phyloP scores from a whole-genome alignment of 2,329 filamentous ascomycete genomes.

The Chrysoporthe cubensis region DNA sequence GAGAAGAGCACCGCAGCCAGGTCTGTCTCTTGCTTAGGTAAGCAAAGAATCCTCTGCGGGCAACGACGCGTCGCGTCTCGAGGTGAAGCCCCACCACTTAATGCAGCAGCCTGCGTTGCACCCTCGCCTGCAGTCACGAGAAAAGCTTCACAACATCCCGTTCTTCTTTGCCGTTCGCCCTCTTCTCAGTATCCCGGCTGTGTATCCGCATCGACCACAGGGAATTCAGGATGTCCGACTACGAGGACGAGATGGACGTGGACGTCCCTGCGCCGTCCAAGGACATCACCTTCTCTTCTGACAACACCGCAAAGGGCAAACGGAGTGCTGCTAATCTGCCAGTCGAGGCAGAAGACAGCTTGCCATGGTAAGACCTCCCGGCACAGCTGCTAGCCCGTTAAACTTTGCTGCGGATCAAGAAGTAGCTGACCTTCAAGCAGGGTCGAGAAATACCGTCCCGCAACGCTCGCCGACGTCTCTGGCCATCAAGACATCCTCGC shows the following conservation, averaged over 20 bases:
- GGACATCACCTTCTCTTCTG: slow-evolving; percentile 71
- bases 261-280: slow-evolving; percentile 53
- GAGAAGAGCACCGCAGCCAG: not conserved
- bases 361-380: slow-evolving; percentile 74
- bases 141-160: not conserved
- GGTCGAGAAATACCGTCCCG: slow-evolving; percentile 97
- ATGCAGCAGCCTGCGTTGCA: slow-evolving; percentile 3
- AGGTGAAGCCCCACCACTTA: slow-evolving; percentile 15
- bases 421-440: slow-evolving; percentile 46
- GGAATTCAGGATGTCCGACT: slow-evolving; percentile 57
- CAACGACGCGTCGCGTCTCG: slow-evolving; percentile 18
- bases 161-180: not conserved
- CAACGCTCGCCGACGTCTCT: slow-evolving; percentile 87
- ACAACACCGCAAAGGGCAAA: slow-evolving; percentile 81
- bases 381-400: slow-evolving; percentile 26
- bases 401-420: not conserved
- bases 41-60: not conserved
- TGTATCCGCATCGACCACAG: not conserved
- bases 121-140: not conserved
- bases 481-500: slow-evolving; percentile 97
- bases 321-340: slow-evolving; percentile 90
- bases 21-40: not conserved
- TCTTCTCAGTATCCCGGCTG: not conserved
- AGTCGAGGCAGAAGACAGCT: slow-evolving; percentile 87
- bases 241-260: slow-evolving; percentile 65